These are phyloP conservation scores for Vigna unguiculata DNA, from an alignment of 306 rosid species.

Conservation along the genomic window DNA sequence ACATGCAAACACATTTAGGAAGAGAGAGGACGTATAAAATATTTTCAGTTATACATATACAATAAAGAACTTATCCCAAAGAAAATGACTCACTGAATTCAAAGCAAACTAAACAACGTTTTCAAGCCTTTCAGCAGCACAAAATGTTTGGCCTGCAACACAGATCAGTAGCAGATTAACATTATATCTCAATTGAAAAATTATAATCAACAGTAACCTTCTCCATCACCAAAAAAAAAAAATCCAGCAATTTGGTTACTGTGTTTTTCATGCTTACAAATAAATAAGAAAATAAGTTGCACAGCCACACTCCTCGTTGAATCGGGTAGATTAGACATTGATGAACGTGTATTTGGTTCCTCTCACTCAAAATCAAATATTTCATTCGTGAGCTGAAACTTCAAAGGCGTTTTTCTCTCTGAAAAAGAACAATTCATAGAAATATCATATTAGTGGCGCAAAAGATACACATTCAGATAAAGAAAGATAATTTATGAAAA, in stretches of 20 bases:
- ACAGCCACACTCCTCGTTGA: slow-evolving; percentile 25
- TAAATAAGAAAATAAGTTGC: slow-evolving; percentile 5
- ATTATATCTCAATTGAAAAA: neutral
- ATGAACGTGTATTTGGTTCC: slow-evolving; percentile 9
- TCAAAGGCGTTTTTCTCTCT: neutral
- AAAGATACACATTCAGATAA: neutral
- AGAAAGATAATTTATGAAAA: neutral
- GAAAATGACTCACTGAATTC: slow-evolving; percentile 8
- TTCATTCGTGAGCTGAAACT: slow-evolving; percentile 30
- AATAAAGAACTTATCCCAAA: slow-evolving; percentile 11
- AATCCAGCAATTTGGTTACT: slow-evolving; percentile 30
- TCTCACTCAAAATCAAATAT: neutral
- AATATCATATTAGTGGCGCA: slow-evolving; percentile 12
- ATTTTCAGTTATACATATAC: neutral
- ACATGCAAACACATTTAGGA: slow-evolving; percentile 23
- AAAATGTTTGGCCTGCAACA: neutral
- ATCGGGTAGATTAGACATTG: slow-evolving; percentile 4
- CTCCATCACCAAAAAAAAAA: slow-evolving; percentile 36
- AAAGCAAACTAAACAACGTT: slow-evolving; percentile 21
- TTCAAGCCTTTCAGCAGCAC: slow-evolving; percentile 26
- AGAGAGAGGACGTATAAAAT: neutral
- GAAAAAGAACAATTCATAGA: neutral
- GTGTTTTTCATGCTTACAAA: neutral
- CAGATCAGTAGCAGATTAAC: slow-evolving; percentile 20
- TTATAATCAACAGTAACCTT: slow-evolving; percentile 7